A percentile compares a stretch with the other conserved stretches of the same genome.
Evolutionary conservation across 129 eudicot species (phyloP).

Genomic region (Ambrosia artemisiifolia): DNA sequence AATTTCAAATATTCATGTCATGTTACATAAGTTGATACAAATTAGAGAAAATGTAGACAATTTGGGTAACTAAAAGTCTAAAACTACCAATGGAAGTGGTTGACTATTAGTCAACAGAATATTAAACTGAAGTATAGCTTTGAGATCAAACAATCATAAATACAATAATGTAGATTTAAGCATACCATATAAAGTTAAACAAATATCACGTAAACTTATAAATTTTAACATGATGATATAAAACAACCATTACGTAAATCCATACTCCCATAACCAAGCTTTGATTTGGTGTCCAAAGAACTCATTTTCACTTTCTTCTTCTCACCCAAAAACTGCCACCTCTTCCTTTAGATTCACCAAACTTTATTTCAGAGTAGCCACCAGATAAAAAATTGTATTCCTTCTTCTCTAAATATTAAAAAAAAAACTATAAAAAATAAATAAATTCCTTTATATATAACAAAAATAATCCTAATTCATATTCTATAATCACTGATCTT

Average conservation of each 20-base stretch:
- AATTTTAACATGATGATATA: not conserved
- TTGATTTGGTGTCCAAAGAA: slow-evolving; percentile 45
- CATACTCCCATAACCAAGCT: slow-evolving; percentile 38
- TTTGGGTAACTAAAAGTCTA: too few species aligned
- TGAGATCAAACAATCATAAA: too few species aligned
- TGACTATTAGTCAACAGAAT: too few species aligned
- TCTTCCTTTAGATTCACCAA: slow-evolving; percentile 44
- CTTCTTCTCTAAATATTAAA: not conserved
- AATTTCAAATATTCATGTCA: not conserved
- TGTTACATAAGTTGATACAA: not conserved
- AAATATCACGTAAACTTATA: not conserved
- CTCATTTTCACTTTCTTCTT: slow-evolving; percentile 35
- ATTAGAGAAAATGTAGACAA: too few species aligned
- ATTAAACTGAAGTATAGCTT: too few species aligned
- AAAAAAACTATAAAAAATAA: not conserved
- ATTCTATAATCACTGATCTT: not conserved
- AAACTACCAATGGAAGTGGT: too few species aligned
- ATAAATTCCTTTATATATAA: too few species aligned
- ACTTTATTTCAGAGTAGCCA: slow-evolving; percentile 22
- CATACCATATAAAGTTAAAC: too few species aligned
- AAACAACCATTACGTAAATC: slow-evolving; percentile 42
- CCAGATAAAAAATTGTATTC: not conserved
- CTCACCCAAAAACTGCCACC: slow-evolving; percentile 28
- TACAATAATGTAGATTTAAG: not conserved
- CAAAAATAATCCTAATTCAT: too few species aligned